phyloP scores from a whole-genome alignment of 805 yeast genomes.

The Candida incommunis region DNA sequence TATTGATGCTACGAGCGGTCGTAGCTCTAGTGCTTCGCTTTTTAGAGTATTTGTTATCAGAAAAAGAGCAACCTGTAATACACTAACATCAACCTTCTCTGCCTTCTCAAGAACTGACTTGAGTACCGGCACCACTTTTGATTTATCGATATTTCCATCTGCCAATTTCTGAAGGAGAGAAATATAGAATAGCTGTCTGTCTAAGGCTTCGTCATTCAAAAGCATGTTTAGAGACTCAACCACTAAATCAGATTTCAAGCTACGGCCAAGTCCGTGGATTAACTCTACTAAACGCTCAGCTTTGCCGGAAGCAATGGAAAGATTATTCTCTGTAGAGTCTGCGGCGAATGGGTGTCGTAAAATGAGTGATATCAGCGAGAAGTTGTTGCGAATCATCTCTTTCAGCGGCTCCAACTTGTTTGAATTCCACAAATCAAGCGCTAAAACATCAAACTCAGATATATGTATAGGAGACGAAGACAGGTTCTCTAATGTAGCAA shows the following conservation, averaged over 20 bases:
- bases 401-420: too few species aligned
- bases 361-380: too few species aligned
- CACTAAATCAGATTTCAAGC: neutral
- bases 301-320: too few species aligned
- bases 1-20: neutral
- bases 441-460: neutral
- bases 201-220: neutral
- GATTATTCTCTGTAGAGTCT: too few species aligned
- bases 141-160: neutral
- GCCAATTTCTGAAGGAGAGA: neutral
- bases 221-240: neutral
- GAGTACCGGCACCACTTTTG: neutral
- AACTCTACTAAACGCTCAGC: too few species aligned
- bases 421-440: conserved; percentile 11
- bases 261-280: too few species aligned
- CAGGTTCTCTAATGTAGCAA: too few species aligned
- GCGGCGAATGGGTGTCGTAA: too few species aligned
- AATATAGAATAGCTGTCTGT: neutral
- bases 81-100: neutral
- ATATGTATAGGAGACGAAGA: neutral
- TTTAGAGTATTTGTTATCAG: neutral
- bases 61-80: neutral
- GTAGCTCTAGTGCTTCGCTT: neutral
- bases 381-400: too few species aligned
- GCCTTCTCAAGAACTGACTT: neutral